phyloP scores from a whole-genome alignment of 768 basidiomycete species.

The Calocybe indica region DNA sequence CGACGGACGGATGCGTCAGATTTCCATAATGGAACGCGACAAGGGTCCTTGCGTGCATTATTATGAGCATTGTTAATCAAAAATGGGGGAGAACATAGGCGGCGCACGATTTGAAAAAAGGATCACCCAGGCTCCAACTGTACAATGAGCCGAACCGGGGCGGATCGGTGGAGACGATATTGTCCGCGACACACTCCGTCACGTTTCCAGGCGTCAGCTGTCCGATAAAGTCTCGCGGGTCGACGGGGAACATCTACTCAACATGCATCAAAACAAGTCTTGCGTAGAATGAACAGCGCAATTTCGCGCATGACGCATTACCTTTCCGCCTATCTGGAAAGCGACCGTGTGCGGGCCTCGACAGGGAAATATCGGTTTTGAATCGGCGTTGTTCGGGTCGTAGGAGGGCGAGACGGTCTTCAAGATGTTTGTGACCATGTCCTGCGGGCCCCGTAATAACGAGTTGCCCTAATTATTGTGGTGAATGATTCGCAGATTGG shows the following conservation, averaged over 20 bases:
- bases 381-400: slow-evolving; percentile 14
- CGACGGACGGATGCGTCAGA: slow-evolving; percentile 56
- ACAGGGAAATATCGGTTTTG: slow-evolving; percentile 39
- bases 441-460: slow-evolving; percentile 60
- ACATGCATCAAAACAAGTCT: background rate
- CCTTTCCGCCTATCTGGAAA: slow-evolving; percentile 61
- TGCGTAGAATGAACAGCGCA: no score
- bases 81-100: background rate
- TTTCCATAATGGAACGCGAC: slow-evolving; percentile 71
- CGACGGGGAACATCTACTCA: slow-evolving; percentile 52
- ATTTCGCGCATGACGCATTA: slow-evolving; percentile 5
- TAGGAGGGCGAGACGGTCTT: slow-evolving; percentile 29
- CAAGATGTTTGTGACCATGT: slow-evolving; percentile 51
- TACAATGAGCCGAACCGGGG: slow-evolving; percentile 47
- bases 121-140: slow-evolving; percentile 69
- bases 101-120: slow-evolving; percentile 66
- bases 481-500: background rate
- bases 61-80: no score
- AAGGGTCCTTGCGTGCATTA: slow-evolving; percentile 35
- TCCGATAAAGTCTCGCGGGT: slow-evolving; percentile 63
- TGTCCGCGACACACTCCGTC: slow-evolving; percentile 44
- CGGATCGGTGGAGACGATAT: slow-evolving; percentile 55
- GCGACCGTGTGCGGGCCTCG: slow-evolving; percentile 45
- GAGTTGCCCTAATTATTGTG: slow-evolving; percentile 54
- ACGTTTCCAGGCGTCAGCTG: slow-evolving; percentile 28